A percentile compares a stretch with the other conserved stretches of the same genome.
phyloP scores from a whole-genome alignment of 495 filamentous ascomycete species.

The Gamarada debralockiae region DNA sequence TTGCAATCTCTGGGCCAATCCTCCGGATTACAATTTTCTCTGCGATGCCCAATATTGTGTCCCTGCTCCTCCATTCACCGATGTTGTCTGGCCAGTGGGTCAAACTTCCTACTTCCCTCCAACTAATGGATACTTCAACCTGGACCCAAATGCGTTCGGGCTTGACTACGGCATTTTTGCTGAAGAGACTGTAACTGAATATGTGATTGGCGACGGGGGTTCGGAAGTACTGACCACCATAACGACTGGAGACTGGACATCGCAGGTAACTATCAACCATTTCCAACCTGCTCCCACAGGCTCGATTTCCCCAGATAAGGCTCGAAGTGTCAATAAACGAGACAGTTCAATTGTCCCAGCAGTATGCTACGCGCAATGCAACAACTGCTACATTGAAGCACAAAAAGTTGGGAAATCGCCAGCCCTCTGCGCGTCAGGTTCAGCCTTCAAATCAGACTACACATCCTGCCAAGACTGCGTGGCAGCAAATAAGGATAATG shows the following conservation, averaged over 20 bases:
- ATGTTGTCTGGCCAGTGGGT: conserved; percentile 27
- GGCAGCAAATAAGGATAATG: conserved; percentile 2
- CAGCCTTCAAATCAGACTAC: conserved; percentile 35
- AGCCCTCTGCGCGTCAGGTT: conserved; percentile 38
- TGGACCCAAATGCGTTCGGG: conserved; percentile 59
- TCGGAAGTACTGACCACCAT: conserved; percentile 23
- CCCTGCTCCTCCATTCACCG: conserved; percentile 35
- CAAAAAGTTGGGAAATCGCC: conserved; percentile 34
- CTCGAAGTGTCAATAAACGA: conserved; percentile 34
- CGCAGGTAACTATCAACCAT: conserved; percentile 38
- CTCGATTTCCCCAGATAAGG: conserved; percentile 14
- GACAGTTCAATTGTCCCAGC: conserved; percentile 34
- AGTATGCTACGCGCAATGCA: conserved; percentile 50
- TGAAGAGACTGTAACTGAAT: conserved; percentile 17
- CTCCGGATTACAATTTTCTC: conserved; percentile 47
- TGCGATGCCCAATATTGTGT: conserved; percentile 55
- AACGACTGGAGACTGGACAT: conserved; percentile 42
- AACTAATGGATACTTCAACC: conserved; percentile 57
- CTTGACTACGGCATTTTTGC: conserved; percentile 59
- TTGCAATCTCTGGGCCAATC: conserved; percentile 51
- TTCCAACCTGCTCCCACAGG: conserved; percentile 21
- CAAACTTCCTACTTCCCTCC: conserved; percentile 46
- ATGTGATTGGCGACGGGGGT: conserved; percentile 20
- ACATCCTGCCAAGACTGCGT: conserved; percentile 38
- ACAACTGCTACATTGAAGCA: conserved; percentile 43